Conservation (phyloP, 441 rosid species). For the Cnidoscolus chayamansa region DNA sequence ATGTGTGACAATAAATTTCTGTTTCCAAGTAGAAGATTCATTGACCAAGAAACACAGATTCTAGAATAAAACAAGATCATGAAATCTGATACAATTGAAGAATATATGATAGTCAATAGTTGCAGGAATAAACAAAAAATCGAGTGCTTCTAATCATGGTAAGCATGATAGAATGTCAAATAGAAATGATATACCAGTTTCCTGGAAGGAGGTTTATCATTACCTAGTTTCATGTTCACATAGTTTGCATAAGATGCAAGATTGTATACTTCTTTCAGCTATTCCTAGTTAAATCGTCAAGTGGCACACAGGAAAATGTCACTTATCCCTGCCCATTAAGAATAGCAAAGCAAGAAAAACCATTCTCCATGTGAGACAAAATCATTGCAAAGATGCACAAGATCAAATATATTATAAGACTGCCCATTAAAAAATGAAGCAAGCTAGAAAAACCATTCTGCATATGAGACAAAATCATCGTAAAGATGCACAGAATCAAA, state of each 20-base stretch:
- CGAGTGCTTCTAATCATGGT: not conserved
- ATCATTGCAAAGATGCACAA: not conserved
- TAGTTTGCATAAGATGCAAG: conserved; percentile 21
- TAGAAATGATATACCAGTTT: not conserved
- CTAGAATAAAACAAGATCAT: not conserved
- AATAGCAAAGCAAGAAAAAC: not conserved
- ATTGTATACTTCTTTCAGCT: conserved; percentile 23
- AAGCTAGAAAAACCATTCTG: not conserved
- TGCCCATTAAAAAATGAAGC: not conserved
- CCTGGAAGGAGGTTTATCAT: conserved; percentile 3
- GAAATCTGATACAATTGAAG: not conserved
- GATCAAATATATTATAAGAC: not conserved
- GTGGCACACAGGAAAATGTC: conserved; percentile 13
- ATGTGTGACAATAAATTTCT: not conserved
- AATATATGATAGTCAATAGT: conserved; percentile 1
- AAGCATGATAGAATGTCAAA: conserved; percentile 1
- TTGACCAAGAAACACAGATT: not conserved
- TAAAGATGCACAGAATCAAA: not conserved
- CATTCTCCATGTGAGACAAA: not conserved
- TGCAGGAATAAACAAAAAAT: not conserved
- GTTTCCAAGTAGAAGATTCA: not conserved
- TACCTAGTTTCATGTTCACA: conserved; percentile 49
- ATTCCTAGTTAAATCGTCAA: conserved; percentile 27
- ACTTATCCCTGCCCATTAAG: conserved; percentile 9
- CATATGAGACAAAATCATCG: not conserved